phyloP scores from a whole-genome alignment of 2,329 filamentous ascomycete genomes.

The Botryotinia calthae region DNA sequence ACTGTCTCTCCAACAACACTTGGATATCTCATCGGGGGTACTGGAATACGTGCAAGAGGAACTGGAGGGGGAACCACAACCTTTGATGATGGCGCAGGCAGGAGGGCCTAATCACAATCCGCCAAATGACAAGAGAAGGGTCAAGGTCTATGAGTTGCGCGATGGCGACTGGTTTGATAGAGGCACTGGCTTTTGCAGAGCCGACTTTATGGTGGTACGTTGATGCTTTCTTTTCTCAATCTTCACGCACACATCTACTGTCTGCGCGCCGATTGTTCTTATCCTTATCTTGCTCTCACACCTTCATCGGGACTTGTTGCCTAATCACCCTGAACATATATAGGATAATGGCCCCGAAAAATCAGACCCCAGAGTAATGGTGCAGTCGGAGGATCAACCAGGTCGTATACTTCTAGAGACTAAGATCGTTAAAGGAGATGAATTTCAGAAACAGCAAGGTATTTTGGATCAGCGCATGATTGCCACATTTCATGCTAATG shows the following conservation, averaged over 20 bases:
- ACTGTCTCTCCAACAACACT: slow-evolving; percentile 59
- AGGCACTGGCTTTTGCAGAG: slow-evolving; percentile 92
- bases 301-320: slow-evolving; percentile 23
- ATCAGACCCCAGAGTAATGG: slow-evolving; percentile 83
- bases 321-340: slow-evolving; percentile 35
- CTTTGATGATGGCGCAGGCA: slow-evolving; percentile 68
- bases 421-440: slow-evolving; percentile 87
- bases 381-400: slow-evolving; percentile 91
- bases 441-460: slow-evolving; percentile 98
- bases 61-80: slow-evolving; percentile 55
- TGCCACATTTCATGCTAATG: slow-evolving; percentile 33
- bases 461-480: slow-evolving; percentile 39
- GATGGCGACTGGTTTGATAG: slow-evolving; percentile 99
- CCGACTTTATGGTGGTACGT: slow-evolving; percentile 42
- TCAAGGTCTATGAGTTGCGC: slow-evolving; percentile 98
- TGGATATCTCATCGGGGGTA: slow-evolving; percentile 55
- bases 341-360: slow-evolving; percentile 57
- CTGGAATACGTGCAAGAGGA: slow-evolving; percentile 50
- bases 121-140: slow-evolving; percentile 65
- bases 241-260: not conserved
- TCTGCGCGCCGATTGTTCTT: not conserved
- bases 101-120: slow-evolving; percentile 54
- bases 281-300: not conserved
- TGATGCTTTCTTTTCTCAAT: not conserved
- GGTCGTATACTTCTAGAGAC: slow-evolving; percentile 82